Percentiles rank a stretch among this genome's conserved stretches.
Evolutionary conservation across 164 flowering plant genomes (phyloP).

Genomic region (Magnolia officinalis): DNA sequence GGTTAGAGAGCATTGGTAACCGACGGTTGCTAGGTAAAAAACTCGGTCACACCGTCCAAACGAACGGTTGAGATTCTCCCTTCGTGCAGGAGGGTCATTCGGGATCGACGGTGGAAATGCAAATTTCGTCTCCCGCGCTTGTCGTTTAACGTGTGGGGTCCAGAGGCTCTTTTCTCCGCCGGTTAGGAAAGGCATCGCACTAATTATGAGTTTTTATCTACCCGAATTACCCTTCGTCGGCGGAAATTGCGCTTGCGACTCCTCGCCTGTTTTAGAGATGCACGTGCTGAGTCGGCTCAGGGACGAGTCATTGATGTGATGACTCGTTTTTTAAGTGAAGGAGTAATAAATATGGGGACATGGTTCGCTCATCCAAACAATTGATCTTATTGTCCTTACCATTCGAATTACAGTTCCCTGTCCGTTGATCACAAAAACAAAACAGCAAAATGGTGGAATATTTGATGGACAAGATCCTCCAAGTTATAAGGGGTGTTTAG

Average conservation of each 20-base stretch:
- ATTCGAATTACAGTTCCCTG: too few relatives aligned
- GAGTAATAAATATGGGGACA: too few relatives aligned
- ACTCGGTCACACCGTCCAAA: not conserved
- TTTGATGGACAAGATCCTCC: too few relatives aligned
- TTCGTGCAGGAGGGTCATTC: not conserved
- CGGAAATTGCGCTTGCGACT: not conserved
- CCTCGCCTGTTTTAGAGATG: not conserved
- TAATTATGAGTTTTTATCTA: not conserved
- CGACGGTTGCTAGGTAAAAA: constrained; percentile 18
- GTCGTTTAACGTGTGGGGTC: constrained; percentile 1
- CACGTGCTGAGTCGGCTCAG: not conserved
- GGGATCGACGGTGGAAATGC: not conserved
- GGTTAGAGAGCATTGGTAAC: constrained; percentile 5
- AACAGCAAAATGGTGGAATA: too few relatives aligned
- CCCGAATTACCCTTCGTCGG: not conserved
- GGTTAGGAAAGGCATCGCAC: not conserved
- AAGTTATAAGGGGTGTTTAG: too few relatives aligned
- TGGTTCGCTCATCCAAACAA: too few relatives aligned
- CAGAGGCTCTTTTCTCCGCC: not conserved
- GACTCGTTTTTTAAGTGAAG: too few relatives aligned
- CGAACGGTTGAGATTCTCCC: constrained; percentile 2
- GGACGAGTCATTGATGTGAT: too few relatives aligned
- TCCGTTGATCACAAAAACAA: too few relatives aligned
- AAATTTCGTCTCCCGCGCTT: not conserved
- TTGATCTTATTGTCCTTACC: too few relatives aligned